A percentile compares a stretch with the other conserved stretches of the same genome.
Conservation (phyloP, 2,329 filamentous ascomycete genomes). For the Endoconidiophora laricicola region DNA sequence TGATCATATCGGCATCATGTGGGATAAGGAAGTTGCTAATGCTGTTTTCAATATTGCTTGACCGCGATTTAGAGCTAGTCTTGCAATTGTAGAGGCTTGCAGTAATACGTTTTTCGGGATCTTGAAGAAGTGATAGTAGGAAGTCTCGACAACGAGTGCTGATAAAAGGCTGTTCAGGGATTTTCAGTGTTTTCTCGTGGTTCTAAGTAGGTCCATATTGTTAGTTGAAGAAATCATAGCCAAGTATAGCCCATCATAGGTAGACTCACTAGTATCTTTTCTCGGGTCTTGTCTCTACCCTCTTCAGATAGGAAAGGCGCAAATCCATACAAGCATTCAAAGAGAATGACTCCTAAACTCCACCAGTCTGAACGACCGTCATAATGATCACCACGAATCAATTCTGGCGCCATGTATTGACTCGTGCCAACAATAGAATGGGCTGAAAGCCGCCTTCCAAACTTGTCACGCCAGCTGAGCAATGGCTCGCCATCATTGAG, state of each 20-base stretch:
- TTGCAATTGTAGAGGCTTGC: conserved; percentile 55
- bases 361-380: conserved; percentile 94
- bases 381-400: conserved; percentile 65
- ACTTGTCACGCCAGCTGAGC: conserved; percentile 52
- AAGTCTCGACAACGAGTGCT: conserved; percentile 61
- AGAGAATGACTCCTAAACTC: conserved; percentile 89
- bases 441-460: conserved; percentile 54
- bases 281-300: conserved; percentile 56
- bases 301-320: conserved; percentile 79
- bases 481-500: conserved; percentile 22
- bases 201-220: conserved; percentile 29
- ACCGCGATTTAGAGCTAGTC: conserved; percentile 26
- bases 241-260: background rate
- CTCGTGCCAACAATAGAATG: conserved; percentile 85
- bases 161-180: conserved; percentile 50
- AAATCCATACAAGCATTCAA: conserved; percentile 82
- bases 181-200: conserved; percentile 52
- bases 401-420: conserved; percentile 96
- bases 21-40: conserved; percentile 42
- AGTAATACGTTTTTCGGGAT: conserved; percentile 61
- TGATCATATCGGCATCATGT: conserved; percentile 79
- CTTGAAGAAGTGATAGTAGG: conserved; percentile 53
- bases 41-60: conserved; percentile 13
- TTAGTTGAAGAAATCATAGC: background rate
- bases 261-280: conserved; percentile 56